Percentiles rank a stretch among this genome's conserved stretches.
Evolutionary conservation across 192 early-diverging fungal genomes (phyloP).

Genomic region (Lunasporangiospora selenospora): DNA sequence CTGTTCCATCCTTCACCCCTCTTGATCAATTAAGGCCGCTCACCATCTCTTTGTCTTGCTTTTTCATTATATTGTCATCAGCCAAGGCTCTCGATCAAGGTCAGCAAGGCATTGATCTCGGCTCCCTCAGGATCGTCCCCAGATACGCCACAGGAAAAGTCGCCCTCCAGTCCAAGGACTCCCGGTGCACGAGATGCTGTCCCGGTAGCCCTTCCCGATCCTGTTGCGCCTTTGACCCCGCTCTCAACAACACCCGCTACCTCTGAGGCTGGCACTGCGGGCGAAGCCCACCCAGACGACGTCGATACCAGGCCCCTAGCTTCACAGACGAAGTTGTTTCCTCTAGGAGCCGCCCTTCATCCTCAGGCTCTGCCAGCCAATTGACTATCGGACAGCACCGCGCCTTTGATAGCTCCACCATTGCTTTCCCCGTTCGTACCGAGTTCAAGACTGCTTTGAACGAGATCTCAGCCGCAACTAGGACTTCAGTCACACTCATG

Average conservation of each 20-base stretch:
- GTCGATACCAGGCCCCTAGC: neutral
- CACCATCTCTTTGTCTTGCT: too few species aligned
- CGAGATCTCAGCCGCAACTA: slow-evolving; percentile 31
- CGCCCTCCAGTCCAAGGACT: neutral
- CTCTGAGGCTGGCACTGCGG: neutral
- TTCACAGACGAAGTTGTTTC: too few species aligned
- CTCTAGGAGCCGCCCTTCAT: too few species aligned
- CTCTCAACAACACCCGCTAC: neutral
- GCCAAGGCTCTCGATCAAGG: slow-evolving; percentile 24
- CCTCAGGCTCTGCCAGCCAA: too few species aligned
- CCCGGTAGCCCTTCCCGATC: neutral
- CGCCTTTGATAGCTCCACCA: too few species aligned
- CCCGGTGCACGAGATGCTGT: neutral
- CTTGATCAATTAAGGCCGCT: too few species aligned
- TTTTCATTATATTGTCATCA: neutral
- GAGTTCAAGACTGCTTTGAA: slow-evolving; percentile 28
- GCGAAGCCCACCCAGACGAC: neutral
- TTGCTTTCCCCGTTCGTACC: slow-evolving; percentile 23
- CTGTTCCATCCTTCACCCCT: too few species aligned
- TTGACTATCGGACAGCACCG: too few species aligned
- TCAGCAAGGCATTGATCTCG: slow-evolving; percentile 16
- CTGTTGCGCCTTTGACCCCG: slow-evolving; percentile 4
- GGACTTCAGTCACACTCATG: slow-evolving; percentile 29
- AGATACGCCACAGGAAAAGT: neutral
- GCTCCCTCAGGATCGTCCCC: neutral